Conservation (phyloP, 169 alveolate species). For the Eimeria acervulina region DNA sequence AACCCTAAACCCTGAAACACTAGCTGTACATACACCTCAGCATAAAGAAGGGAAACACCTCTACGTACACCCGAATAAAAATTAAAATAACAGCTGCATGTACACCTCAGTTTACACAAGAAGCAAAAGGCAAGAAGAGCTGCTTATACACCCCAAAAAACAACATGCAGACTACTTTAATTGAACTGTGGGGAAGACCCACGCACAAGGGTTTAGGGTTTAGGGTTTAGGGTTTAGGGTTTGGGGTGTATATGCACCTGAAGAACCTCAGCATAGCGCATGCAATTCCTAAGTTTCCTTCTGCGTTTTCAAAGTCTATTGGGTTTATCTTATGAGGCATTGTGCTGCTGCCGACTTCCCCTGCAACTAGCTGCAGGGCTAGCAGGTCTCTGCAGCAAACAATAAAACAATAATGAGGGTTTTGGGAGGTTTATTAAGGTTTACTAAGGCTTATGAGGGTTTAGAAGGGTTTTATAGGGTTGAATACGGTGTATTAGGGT, state of each 20-base stretch:
- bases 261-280: conserved; percentile 92
- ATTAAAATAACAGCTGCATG: too few species aligned
- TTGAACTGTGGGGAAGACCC: too few species aligned
- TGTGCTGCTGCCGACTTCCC: conserved; percentile 98
- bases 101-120: too few species aligned
- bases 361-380: conserved; percentile 85
- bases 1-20: neutral
- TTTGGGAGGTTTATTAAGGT: neutral
- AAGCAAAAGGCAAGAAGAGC: too few species aligned
- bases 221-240: conserved; percentile 58
- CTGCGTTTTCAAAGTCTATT: conserved; percentile 98
- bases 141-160: neutral
- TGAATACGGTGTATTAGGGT: too few species aligned
- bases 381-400: conserved; percentile 86
- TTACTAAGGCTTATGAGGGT: too few species aligned
- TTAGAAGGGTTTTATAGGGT: too few species aligned
- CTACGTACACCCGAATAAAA: neutral
- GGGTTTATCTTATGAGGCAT: conserved; percentile 99
- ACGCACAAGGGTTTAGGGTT: neutral
- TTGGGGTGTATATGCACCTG: conserved; percentile 84
- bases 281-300: conserved; percentile 97
- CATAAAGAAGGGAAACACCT: too few species aligned
- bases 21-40: too few species aligned
- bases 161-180: neutral
- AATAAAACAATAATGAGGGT: neutral